Conservation (phyloP, 2,329 filamentous ascomycete species). For the Dothistroma septosporum region DNA sequence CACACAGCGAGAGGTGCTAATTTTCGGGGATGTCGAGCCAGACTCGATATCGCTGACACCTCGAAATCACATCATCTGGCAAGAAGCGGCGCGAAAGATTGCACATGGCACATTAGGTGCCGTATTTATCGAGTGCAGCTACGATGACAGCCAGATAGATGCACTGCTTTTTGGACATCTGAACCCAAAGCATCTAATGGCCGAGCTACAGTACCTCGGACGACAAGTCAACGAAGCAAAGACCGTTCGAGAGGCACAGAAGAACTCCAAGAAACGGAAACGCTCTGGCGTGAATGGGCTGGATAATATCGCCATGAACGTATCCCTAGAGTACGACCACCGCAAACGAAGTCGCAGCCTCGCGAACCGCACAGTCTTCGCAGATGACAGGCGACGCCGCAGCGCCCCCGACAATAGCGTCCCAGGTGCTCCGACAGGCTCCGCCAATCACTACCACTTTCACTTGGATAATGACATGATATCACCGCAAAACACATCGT, state of each 20-base stretch:
- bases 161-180: constrained; percentile 83
- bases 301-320: constrained; percentile 24
- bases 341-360: constrained; percentile 35
- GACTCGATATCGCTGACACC: constrained; percentile 79
- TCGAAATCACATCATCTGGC: constrained; percentile 79
- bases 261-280: constrained; percentile 60
- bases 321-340: constrained; percentile 20
- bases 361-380: constrained; percentile 18
- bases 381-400: constrained; percentile 19
- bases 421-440: constrained; percentile 11
- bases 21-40: constrained; percentile 94
- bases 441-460: constrained; percentile 16
- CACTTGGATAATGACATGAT: constrained; percentile 5
- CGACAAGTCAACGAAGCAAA: constrained; percentile 59
- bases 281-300: constrained; percentile 45
- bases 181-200: constrained; percentile 74
- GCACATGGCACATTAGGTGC: constrained; percentile 66
- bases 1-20: constrained; percentile 72
- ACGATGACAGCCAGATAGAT: constrained; percentile 73
- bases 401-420: constrained; percentile 15
- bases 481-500: constrained; percentile 3
- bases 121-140: constrained; percentile 95
- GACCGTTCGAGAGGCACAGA: constrained; percentile 32
- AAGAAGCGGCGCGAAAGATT: constrained; percentile 82
- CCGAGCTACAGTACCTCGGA: constrained; percentile 71